Conservation (phyloP, 2,329 filamentous ascomycete genomes). For the Nakataea oryzae region DNA sequence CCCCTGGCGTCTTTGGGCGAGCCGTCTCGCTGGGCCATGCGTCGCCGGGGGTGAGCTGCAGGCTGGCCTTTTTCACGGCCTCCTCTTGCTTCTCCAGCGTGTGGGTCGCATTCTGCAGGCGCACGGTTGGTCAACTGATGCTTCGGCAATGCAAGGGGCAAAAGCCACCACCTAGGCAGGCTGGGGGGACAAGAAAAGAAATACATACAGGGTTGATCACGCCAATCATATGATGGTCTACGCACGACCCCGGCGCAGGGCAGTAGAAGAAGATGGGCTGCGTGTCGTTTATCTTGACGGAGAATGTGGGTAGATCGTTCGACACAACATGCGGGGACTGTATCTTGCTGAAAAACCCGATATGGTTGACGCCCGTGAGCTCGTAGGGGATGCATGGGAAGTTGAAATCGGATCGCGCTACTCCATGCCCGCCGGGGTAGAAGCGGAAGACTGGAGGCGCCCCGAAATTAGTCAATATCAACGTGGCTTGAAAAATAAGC, state of each 20-base stretch:
- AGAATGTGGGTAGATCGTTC: conserved; percentile 29
- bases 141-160: not conserved
- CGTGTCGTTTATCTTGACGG: conserved; percentile 45
- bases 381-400: conserved; percentile 56
- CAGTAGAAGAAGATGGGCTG: conserved; percentile 62
- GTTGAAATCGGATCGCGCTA: conserved; percentile 48
- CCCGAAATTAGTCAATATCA: conserved; percentile 5
- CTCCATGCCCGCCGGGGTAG: conserved; percentile 52
- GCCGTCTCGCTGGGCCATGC: conserved; percentile 35
- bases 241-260: conserved; percentile 55
- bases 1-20: conserved; percentile 5
- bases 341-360: conserved; percentile 44
- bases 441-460: conserved; percentile 43
- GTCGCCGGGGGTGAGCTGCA: conserved; percentile 46
- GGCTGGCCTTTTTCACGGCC: conserved; percentile 34
- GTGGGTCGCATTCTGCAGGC: conserved; percentile 30
- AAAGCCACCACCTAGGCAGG: too few species aligned
- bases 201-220: conserved; percentile 56
- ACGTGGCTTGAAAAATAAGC: not conserved
- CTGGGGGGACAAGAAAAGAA: not conserved
- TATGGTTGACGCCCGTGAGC: conserved; percentile 31
- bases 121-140: not conserved
- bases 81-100: conserved; percentile 36
- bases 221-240: conserved; percentile 59
- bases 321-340: conserved; percentile 32